Evolutionary conservation across 2,329 filamentous ascomycete species (phyloP).

Genomic region (Aspergillus japonicus): DNA sequence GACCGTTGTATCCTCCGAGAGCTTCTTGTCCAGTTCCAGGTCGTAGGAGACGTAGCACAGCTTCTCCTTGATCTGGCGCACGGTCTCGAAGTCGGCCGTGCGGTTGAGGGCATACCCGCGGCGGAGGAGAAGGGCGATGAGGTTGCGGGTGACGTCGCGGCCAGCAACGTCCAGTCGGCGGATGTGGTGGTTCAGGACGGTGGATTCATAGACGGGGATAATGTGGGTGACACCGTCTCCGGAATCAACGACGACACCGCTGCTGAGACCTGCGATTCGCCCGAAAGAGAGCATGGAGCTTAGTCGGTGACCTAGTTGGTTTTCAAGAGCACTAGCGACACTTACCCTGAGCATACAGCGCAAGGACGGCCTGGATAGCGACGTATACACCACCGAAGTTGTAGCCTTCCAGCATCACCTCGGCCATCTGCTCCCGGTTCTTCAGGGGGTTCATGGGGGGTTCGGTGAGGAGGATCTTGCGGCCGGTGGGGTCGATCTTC

Average conservation of each 20-base stretch:
- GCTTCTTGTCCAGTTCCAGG: constrained; percentile 88
- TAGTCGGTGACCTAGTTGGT: neutral
- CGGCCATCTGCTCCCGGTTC: constrained; percentile 96
- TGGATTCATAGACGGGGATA: constrained; percentile 96
- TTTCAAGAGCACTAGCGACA: constrained; percentile 20
- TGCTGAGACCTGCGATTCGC: constrained; percentile 65
- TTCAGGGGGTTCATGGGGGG: constrained; percentile 96
- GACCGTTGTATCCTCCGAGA: constrained; percentile 96
- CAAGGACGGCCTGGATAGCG: constrained; percentile 93
- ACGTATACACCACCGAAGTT: constrained; percentile 96
- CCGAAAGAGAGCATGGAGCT: constrained; percentile 8
- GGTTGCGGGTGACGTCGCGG: constrained; percentile 95
- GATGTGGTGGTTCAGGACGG: constrained; percentile 95
- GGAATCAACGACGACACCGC: constrained; percentile 96
- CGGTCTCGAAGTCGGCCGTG: constrained; percentile 97
- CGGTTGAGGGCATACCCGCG: constrained; percentile 96
- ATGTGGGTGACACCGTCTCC: constrained; percentile 98
- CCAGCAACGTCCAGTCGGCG: constrained; percentile 91
- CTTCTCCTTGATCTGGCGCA: constrained; percentile 99
- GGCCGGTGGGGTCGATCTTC: constrained; percentile 81
- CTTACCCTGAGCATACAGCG: constrained; percentile 90
- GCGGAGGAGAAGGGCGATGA: constrained; percentile 90
- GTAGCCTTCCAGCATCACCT: constrained; percentile 99
- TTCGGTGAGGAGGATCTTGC: constrained; percentile 96
- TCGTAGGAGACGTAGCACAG: constrained; percentile 99